These are phyloP conservation scores for Rubia balearica DNA, from an alignment of 305 asterid genomes.

Conservation along the genomic window DNA sequence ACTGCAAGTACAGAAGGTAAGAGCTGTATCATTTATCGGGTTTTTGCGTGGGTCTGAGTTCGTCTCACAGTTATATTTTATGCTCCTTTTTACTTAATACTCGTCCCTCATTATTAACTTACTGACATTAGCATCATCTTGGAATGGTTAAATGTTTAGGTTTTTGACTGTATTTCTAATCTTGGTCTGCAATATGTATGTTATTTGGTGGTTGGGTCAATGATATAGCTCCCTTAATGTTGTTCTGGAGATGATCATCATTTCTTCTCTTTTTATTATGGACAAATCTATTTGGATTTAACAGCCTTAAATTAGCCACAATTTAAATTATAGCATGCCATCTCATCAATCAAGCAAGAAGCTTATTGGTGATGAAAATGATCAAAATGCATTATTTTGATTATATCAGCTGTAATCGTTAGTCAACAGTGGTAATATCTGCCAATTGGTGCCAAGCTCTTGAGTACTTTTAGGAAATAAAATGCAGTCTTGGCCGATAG, in stretches of 20 bases:
- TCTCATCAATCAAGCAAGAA: neutral
- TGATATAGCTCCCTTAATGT: neutral
- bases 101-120: neutral
- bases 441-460: neutral
- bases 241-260: neutral
- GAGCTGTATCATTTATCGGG: conserved; percentile 6
- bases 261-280: neutral
- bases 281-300: neutral
- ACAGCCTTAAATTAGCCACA: neutral
- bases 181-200: neutral
- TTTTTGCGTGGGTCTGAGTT: neutral
- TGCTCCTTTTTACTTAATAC: neutral
- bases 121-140: neutral
- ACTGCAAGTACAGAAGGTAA: conserved; percentile 74
- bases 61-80: neutral
- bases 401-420: neutral
- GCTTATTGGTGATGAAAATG: neutral
- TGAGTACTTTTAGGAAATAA: neutral
- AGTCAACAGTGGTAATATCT: neutral
- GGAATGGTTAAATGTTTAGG: neutral
- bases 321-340: neutral
- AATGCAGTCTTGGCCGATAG: neutral
- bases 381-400: neutral
- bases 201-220: neutral
- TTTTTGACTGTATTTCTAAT: neutral